A percentile compares a stretch with the other conserved stretches of the same genome.
phyloP scores from a whole-genome alignment of 768 basidiomycete species.

The Termitomyces sp. region DNA sequence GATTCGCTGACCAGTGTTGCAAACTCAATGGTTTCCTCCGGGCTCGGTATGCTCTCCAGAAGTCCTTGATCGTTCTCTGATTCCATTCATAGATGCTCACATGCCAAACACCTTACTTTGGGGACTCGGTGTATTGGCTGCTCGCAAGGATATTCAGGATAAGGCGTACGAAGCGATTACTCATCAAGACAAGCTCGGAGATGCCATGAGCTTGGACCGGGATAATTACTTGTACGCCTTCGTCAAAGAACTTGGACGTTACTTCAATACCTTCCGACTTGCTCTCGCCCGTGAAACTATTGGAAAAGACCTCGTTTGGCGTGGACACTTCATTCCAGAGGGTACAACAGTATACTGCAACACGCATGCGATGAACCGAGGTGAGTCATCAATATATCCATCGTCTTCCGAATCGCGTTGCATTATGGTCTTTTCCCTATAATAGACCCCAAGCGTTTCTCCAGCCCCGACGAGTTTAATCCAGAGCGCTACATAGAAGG shows the following conservation, averaged over 20 bases:
- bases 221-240: constrained; percentile 13
- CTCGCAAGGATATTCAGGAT: constrained; percentile 6
- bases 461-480: constrained; percentile 9
- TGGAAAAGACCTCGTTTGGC: constrained; percentile 12
- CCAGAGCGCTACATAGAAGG: constrained; percentile 13
- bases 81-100: constrained; percentile 6
- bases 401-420: background rate
- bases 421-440: background rate
- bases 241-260: constrained; percentile 12
- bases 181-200: constrained; percentile 6
- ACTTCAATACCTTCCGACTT: constrained; percentile 13
- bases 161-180: constrained; percentile 12
- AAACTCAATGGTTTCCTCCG: constrained; percentile 16
- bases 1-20: constrained; percentile 12
- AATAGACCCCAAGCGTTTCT: constrained; percentile 10
- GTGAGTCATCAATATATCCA: background rate
- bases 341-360: constrained; percentile 13
- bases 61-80: background rate
- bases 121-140: constrained; percentile 11
- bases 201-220: constrained; percentile 3
- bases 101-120: constrained; percentile 14
- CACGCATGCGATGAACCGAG: constrained; percentile 14
- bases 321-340: constrained; percentile 11
- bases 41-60: constrained; percentile 1
- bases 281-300: constrained; percentile 12